phyloP scores from a whole-genome alignment of 176 grass and related monocot genomes.

The Panicum miliaceum region DNA sequence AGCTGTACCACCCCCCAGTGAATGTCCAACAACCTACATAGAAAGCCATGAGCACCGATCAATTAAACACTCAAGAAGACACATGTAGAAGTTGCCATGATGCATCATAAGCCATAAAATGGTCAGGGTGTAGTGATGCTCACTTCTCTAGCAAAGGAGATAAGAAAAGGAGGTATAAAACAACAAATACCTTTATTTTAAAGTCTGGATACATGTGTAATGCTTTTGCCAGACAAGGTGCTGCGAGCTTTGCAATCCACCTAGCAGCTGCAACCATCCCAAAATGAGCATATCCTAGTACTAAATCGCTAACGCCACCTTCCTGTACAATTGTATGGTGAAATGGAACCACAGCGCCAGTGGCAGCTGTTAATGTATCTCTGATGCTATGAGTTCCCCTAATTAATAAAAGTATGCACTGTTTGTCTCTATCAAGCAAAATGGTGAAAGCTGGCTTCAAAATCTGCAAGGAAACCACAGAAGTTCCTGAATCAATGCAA shows the following conservation, averaged over 20 bases:
- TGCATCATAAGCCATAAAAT: background rate
- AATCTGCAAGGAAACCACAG: constrained; percentile 67
- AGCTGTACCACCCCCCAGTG: constrained; percentile 92
- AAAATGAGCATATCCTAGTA: constrained; percentile 99
- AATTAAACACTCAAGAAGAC: background rate
- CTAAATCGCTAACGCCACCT: constrained; percentile 87
- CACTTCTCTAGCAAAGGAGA: background rate
- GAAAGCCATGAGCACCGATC: constrained; percentile 23
- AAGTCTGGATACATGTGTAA: constrained; percentile 72
- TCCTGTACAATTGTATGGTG: constrained; percentile 92
- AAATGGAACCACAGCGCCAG: constrained; percentile 93
- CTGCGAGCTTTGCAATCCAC: constrained; percentile 94
- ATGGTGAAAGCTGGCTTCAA: constrained; percentile 97
- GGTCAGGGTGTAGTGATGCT: background rate
- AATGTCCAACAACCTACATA: constrained; percentile 86
- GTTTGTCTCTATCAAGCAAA: constrained; percentile 79
- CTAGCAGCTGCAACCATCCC: constrained; percentile 98
- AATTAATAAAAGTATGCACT: constrained; percentile 87
- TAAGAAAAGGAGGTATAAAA: background rate
- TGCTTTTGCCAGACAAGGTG: constrained; percentile 76
- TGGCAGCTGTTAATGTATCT: constrained; percentile 94
- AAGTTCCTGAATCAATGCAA: constrained; percentile 37
- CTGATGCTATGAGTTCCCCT: constrained; percentile 98
- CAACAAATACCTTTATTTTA: constrained; percentile 66
- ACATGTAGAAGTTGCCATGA: background rate